These are phyloP conservation scores for Neostapfia colusana DNA, from an alignment of 176 grass and related monocot species.

Conservation along the genomic window DNA sequence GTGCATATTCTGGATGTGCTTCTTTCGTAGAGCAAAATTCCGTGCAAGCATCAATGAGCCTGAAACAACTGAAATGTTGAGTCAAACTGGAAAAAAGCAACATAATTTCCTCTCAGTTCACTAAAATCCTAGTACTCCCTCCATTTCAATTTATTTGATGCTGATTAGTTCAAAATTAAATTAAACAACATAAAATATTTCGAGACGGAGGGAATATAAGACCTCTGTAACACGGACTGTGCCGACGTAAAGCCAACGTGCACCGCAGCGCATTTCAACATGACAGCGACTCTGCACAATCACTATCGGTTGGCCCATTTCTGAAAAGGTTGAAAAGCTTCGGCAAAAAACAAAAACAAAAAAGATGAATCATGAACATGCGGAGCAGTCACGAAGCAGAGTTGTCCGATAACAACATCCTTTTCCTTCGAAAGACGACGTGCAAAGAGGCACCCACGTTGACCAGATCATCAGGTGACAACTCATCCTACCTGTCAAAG, in stretches of 20 bases:
- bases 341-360: neutral
- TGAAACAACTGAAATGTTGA: slow-evolving; percentile 55
- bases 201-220: no score
- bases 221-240: no score
- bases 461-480: slow-evolving; percentile 31
- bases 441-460: slow-evolving; percentile 14
- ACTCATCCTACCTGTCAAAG: slow-evolving; percentile 29
- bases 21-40: slow-evolving; percentile 49
- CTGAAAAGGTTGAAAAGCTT: neutral
- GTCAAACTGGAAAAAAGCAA: slow-evolving; percentile 46
- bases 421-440: slow-evolving; percentile 1
- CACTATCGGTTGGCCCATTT: neutral
- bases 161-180: no score
- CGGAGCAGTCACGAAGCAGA: neutral
- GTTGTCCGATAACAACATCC: neutral
- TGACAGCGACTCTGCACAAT: neutral
- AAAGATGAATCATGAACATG: neutral
- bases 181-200: no score
- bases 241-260: neutral
- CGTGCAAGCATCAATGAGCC: slow-evolving; percentile 34
- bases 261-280: neutral
- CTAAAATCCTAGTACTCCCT: neutral
- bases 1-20: slow-evolving; percentile 46
- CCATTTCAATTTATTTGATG: no score
- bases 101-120: neutral